Evolutionary conservation across 2,329 filamentous ascomycete genomes (phyloP).

Genomic region (Xylariaceae sp.): DNA sequence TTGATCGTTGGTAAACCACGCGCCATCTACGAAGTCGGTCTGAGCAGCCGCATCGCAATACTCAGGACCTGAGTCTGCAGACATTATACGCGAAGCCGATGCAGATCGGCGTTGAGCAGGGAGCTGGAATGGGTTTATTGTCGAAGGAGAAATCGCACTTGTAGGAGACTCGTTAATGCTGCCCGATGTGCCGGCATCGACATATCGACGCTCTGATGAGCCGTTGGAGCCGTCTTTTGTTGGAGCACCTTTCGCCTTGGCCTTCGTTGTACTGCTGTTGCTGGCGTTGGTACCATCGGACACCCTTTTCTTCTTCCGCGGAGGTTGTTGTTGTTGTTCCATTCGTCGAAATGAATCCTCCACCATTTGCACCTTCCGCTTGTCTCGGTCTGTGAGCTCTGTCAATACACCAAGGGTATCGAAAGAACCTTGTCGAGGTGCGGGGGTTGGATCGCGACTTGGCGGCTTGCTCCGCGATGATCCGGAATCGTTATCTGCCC

Average conservation of each 20-base stretch:
- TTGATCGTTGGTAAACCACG: conserved; percentile 47
- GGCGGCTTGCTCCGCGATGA: conserved; percentile 62
- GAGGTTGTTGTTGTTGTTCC: conserved; percentile 55
- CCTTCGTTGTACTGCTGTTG: conserved; percentile 34
- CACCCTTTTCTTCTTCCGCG: conserved; percentile 62
- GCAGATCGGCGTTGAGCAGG: conserved; percentile 30
- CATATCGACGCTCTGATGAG: conserved; percentile 43
- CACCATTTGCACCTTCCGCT: conserved; percentile 64
- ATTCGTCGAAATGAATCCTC: conserved; percentile 63
- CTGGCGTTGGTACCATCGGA: conserved; percentile 44
- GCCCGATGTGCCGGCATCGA: conserved; percentile 52
- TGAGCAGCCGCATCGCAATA: conserved; percentile 54
- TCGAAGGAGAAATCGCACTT: conserved; percentile 40
- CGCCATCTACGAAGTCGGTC: conserved; percentile 53
- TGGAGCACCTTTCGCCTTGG: conserved; percentile 34
- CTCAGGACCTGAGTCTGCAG: conserved; percentile 37
- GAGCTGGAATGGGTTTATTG: conserved; percentile 28
- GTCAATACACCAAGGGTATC: conserved; percentile 60
- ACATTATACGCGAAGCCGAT: conserved; percentile 35
- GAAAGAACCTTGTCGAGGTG: conserved; percentile 55
- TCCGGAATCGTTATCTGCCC: conserved; percentile 53
- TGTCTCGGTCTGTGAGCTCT: conserved; percentile 64
- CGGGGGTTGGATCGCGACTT: conserved; percentile 64
- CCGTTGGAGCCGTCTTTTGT: conserved; percentile 28
- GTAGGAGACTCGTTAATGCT: conserved; percentile 54